Evolutionary conservation across 2,329 filamentous ascomycete species (phyloP), one percentile per base, ranked within the genome.

Genomic region (Gliomastix tumulicola): DNA sequence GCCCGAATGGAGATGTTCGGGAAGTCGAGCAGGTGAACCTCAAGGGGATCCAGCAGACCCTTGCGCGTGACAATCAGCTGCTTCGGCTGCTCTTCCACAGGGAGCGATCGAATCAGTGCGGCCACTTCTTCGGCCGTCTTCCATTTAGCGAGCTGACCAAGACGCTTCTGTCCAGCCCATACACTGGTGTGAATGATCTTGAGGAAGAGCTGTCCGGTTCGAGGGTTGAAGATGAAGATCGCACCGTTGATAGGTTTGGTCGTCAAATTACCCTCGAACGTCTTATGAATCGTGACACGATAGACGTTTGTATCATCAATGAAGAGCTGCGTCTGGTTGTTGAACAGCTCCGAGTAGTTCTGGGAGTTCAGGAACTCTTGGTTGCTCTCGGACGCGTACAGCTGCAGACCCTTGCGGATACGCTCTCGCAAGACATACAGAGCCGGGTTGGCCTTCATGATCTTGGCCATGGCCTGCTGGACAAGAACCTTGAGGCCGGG

Each of bases 51-150:
- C 35, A 98, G 69, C 34, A 98, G 74, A 77, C 92, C 92, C 68
- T 98, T 98, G 40, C 92, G 79, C 7, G 94, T 98, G 34, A 98
- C 92, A 50, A 98, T 98, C 28, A 98, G 79, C 65, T 98, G 92
- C 66, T 97, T 97, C 25, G 92, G 92, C 58, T 98, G 94, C 62
- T 98, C 94, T 69, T 98, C 92, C 7, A 96, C 88, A 0, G 92
- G 92, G 30, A 98, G 63, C 2, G 92, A 98, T 48, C 92, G 80
- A 56, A 98, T 98, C 30, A 98, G 74, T 16, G 92, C 94, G 5
- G 92, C 92, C 4, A 98, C 94, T 88, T 98, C 92, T 80, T 98
- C 92, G 2, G 92, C 92, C 13, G 92, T 98, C 74, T 98, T 98
- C 92, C 92, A 98, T 59, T 98, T 98, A 32, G 92, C 92, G 47